phyloP scores from a whole-genome alignment of 768 basidiomycete species.

The Naematelia encephala region DNA sequence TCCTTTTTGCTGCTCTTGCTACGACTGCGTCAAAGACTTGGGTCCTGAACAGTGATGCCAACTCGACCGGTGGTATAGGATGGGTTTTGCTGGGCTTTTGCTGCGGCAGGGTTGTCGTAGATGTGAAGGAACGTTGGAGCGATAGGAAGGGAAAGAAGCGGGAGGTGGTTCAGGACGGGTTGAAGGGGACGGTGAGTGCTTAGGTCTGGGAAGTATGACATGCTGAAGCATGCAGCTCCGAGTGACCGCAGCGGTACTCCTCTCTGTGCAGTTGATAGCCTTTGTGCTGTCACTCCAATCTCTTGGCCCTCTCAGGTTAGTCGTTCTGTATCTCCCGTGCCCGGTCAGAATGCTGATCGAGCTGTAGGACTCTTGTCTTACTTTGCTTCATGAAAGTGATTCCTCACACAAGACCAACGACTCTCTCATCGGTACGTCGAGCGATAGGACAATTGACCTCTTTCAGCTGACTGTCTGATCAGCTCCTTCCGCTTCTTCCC shows the following conservation, averaged over 20 bases:
- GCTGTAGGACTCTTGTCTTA: not conserved
- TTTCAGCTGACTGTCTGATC: not conserved
- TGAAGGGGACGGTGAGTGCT: not conserved
- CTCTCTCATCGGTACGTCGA: not conserved
- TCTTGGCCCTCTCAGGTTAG: slow-evolving; percentile 24
- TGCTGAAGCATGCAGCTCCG: not conserved
- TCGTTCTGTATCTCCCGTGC: not conserved
- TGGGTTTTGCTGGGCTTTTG: slow-evolving; percentile 31
- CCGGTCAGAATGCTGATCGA: not conserved
- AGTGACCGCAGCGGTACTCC: not conserved
- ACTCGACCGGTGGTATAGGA: slow-evolving; percentile 22
- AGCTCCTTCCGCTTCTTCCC: not conserved
- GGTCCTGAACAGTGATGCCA: slow-evolving; percentile 13
- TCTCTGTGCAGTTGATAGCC: slow-evolving; percentile 13
- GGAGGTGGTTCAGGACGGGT: not conserved
- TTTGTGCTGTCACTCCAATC: slow-evolving; percentile 14
- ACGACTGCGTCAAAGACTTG: slow-evolving; percentile 24
- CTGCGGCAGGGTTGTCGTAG: slow-evolving; percentile 21
- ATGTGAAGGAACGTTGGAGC: slow-evolving; percentile 13
- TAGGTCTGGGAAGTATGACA: not conserved
- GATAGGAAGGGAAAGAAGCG: slow-evolving; percentile 20
- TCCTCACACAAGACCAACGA: not conserved
- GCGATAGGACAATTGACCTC: slow-evolving; percentile 1
- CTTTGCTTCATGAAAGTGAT: not conserved
- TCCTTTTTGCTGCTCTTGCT: slow-evolving; percentile 31